Evolutionary conservation across 306 rosid species (phyloP), one percentile per base, ranked within the genome.

Genomic region (Leucaena leucocephala): DNA sequence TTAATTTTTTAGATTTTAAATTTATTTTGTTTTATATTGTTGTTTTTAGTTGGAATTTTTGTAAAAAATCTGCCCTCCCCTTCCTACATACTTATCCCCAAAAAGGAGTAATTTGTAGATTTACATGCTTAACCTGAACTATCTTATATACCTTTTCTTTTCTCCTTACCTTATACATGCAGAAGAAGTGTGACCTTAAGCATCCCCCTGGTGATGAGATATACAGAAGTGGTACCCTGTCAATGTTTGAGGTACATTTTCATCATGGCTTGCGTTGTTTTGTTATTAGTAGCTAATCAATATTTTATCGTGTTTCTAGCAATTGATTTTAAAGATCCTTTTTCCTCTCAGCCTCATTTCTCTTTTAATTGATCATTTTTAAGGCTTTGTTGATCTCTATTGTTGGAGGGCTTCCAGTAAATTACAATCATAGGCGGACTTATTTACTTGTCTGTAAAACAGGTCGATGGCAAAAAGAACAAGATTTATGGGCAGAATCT

Each of bases 151-250:
- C 9, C 46, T 67, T 13, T 82, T 7, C 22, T 72, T 19, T 19
- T 12, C 72, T 9, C 17, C 59, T 69, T 38, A 64, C 74, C 86
- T 39, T 75, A 54, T 80, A 64, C 78, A 34, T 84, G 87, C 74
- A 96, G 99, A 93, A 88, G 83, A 96, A 96, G 85, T 96, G 99
- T 76, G 99, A 96, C 87, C 99, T 96, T 55, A 96, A 96, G 89
- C 99, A 96, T 80, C 99, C 99, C 44, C 99, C 98, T 66, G 99
- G 99, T 71, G 99, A 96, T 90, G 98, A 96, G 88, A 96, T 93
- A 78, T 96, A 96, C 82, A 85, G 98, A 86, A 85, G 96, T 79
- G 97, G 98, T 82, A 96, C 99, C 15, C 85, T 96, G 82, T 96
- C 99, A 52, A 96, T 96, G 99, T 93, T 96, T 82, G 99, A 96